These are phyloP conservation scores for Artemisia argyi DNA, from an alignment of 129 eudicot genomes.

Conservation along the genomic window DNA sequence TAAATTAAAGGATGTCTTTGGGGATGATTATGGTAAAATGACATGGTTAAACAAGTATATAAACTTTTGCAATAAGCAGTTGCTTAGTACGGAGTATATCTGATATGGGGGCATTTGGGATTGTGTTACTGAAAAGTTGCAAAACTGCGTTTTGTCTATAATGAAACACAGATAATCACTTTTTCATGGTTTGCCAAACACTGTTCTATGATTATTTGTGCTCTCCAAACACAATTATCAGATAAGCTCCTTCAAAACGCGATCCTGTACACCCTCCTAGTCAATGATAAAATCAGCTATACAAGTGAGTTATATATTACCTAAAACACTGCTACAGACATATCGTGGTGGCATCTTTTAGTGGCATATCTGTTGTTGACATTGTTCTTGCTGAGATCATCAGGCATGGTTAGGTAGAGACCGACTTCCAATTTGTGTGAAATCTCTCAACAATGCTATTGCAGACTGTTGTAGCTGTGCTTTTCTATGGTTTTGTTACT, in stretches of 20 bases:
- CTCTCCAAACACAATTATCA: too few relatives aligned
- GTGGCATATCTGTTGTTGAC: not conserved
- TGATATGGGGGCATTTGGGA: too few relatives aligned
- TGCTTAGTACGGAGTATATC: not conserved
- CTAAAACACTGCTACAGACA: not conserved
- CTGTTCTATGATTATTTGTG: too few relatives aligned
- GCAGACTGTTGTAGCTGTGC: slow-evolving; percentile 3
- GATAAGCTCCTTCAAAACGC: too few relatives aligned
- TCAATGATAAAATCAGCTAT: not conserved
- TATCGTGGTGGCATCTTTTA: slow-evolving; percentile 16
- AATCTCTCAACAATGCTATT: slow-evolving; percentile 10
- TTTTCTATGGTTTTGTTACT: slow-evolving; percentile 7
- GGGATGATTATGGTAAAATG: not conserved
- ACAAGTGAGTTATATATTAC: not conserved
- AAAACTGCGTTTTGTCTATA: too few relatives aligned
- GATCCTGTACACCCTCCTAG: not conserved
- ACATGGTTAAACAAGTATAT: slow-evolving; percentile 7
- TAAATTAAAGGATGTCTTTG: too few relatives aligned
- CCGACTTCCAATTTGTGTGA: not conserved
- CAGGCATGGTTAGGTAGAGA: not conserved
- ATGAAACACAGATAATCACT: too few relatives aligned
- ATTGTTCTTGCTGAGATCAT: not conserved
- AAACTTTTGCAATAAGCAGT: not conserved
- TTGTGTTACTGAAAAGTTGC: too few relatives aligned
- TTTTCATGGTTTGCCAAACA: too few relatives aligned